phyloP scores from a whole-genome alignment of 2,329 filamentous ascomycete genomes.

The Emmonsiellopsis sp. region DNA sequence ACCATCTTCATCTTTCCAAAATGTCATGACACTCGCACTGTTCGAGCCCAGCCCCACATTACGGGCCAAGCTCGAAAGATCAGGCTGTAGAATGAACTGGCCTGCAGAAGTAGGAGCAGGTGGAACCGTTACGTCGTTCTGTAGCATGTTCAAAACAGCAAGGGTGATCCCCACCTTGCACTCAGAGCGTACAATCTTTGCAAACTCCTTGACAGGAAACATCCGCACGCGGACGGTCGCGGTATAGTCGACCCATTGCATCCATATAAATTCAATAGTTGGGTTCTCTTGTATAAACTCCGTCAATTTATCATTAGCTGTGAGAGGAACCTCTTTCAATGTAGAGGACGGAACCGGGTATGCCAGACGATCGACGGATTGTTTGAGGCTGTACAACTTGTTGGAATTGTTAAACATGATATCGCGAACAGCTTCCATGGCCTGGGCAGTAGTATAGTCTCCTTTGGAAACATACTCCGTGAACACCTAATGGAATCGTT shows the following conservation, averaged over 20 bases:
- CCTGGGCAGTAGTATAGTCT: conserved; percentile 53
- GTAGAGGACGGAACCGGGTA: background rate
- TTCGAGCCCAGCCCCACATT: conserved; percentile 47
- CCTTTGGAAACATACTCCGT: conserved; percentile 56
- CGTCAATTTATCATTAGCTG: conserved; percentile 19
- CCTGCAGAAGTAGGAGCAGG: conserved; percentile 49
- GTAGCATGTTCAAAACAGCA: conserved; percentile 56
- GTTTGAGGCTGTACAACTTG: conserved; percentile 56
- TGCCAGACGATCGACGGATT: conserved; percentile 7
- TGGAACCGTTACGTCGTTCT: conserved; percentile 50
- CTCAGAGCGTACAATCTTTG: conserved; percentile 36
- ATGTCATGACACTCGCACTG: conserved; percentile 57
- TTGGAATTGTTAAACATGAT: conserved; percentile 72
- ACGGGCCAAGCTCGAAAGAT: conserved; percentile 50
- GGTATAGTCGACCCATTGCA: conserved; percentile 75
- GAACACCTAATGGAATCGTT: conserved; percentile 43
- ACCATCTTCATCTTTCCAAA: conserved; percentile 52
- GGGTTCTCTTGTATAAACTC: conserved; percentile 43
- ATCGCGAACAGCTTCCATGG: conserved; percentile 53
- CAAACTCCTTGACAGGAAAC: conserved; percentile 53
- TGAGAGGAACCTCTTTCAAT: background rate
- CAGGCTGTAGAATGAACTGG: conserved; percentile 57
- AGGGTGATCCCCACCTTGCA: conserved; percentile 53
- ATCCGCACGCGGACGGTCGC: conserved; percentile 57
- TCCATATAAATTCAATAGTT: conserved; percentile 55